Conservation (phyloP, 2,329 filamentous ascomycete genomes). For the Coniochaeta sp. region DNA sequence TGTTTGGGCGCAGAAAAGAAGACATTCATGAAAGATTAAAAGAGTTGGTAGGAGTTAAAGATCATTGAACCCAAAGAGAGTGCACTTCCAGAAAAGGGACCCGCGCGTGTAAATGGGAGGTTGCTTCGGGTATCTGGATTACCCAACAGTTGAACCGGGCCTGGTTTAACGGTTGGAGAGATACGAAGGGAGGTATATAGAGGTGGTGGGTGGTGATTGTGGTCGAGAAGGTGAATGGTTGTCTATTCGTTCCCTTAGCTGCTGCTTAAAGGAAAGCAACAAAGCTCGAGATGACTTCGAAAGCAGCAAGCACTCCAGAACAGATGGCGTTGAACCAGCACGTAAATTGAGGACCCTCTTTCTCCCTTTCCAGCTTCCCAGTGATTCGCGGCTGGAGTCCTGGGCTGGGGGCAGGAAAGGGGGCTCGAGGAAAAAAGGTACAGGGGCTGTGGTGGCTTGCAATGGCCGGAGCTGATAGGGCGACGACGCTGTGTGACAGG, state of each 20-base stretch:
- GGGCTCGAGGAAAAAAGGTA: constrained; percentile 15
- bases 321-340: neutral
- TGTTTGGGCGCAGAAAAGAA: constrained; percentile 7
- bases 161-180: neutral
- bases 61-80: neutral
- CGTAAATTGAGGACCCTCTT: constrained; percentile 5
- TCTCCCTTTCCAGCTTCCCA: constrained; percentile 5
- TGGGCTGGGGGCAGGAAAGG: constrained; percentile 18
- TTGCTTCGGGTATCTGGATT: neutral
- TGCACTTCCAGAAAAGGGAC: neutral
- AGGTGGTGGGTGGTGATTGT: neutral
- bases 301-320: no score
- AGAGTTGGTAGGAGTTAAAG: neutral
- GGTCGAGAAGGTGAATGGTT: neutral
- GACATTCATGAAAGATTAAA: constrained; percentile 18
- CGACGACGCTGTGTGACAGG: constrained; percentile 8
- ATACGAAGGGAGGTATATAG: no score
- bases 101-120: neutral
- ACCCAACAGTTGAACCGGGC: neutral
- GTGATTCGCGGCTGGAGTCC: constrained; percentile 3
- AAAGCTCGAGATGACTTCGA: neutral
- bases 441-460: constrained; percentile 10
- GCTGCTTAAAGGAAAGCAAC: neutral
- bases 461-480: constrained; percentile 9
- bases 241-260: no score